These are phyloP conservation scores for Quercus robur DNA, from an alignment of 306 rosid genomes.

Conservation along the genomic window DNA sequence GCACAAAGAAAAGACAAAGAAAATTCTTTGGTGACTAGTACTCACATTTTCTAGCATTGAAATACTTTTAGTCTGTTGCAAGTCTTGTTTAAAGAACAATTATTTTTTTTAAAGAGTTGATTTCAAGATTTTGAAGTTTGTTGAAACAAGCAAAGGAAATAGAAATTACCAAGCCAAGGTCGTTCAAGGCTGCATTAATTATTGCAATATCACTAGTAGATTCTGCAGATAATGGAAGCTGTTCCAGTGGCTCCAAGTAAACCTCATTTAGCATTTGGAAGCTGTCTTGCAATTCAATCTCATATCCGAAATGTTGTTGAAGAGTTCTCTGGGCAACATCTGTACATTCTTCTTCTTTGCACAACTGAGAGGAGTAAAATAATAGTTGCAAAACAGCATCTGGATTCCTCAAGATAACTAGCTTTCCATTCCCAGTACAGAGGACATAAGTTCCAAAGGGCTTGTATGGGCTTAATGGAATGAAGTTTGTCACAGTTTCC, in stretches of 20 bases:
- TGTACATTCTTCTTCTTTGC: constrained; percentile 7
- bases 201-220: constrained; percentile 19
- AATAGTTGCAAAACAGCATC: constrained; percentile 72
- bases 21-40: no score
- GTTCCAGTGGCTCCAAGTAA: constrained; percentile 30
- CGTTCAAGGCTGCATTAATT: constrained; percentile 38
- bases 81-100: not conserved
- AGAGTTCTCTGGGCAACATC: constrained; percentile 37
- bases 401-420: constrained; percentile 46
- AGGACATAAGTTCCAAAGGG: constrained; percentile 77
- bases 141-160: not conserved
- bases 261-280: constrained; percentile 33
- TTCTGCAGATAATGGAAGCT: constrained; percentile 38
- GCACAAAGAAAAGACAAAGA: not conserved
- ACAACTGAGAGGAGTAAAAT: constrained; percentile 48
- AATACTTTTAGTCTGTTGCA: not conserved
- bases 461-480: constrained; percentile 67
- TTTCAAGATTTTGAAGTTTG: not conserved
- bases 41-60: no score
- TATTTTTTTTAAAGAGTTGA: no score
- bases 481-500: constrained; percentile 45
- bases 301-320: constrained; percentile 44
- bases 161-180: constrained; percentile 65
- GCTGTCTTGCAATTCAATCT: constrained; percentile 26
- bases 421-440: constrained; percentile 42